A percentile compares a stretch with the other conserved stretches of the same genome.
These are phyloP conservation scores for Botrytis paeoniae DNA, from an alignment of 2,329 filamentous ascomycete species.

Conservation along the genomic window DNA sequence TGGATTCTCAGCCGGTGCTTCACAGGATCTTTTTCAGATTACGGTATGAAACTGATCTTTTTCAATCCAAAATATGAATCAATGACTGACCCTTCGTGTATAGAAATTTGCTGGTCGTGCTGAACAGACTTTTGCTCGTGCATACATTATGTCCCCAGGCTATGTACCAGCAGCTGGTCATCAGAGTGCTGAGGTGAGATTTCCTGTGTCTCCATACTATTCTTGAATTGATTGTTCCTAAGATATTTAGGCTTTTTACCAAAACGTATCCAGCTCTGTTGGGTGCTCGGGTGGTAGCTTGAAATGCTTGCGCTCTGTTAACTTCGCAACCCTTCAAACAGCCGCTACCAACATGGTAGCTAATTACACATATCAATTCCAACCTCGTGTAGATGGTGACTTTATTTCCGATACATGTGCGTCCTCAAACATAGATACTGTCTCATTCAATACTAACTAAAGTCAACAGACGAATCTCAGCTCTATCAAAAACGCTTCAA, in stretches of 20 bases:
- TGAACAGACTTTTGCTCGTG: constrained; percentile 37
- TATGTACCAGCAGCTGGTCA: constrained; percentile 35
- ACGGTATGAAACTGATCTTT: constrained; percentile 21
- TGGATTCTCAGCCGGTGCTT: constrained; percentile 50
- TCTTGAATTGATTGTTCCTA: background rate
- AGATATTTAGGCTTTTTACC: constrained; percentile 32
- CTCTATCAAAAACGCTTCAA: constrained; percentile 41
- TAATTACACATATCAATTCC: constrained; percentile 38
- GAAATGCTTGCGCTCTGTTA: constrained; percentile 36
- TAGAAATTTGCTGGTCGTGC: constrained; percentile 37
- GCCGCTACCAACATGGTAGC: constrained; percentile 32
- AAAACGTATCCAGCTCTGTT: constrained; percentile 38
- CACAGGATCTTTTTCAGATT: constrained; percentile 40
- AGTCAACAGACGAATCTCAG: constrained; percentile 37
- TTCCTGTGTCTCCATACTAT: background rate
- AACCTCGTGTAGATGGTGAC: constrained; percentile 41
- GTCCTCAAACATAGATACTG: background rate
- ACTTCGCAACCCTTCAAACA: constrained; percentile 36
- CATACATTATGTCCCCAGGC: constrained; percentile 38
- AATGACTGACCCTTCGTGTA: constrained; percentile 12
- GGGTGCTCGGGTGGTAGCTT: constrained; percentile 36
- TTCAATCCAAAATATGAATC: too few species aligned
- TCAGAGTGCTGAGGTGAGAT: background rate
- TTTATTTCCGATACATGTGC: constrained; percentile 37
- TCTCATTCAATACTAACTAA: background rate